Evolutionary conservation across 768 basidiomycete genomes (phyloP).

Genomic region (Suillus paluster): DNA sequence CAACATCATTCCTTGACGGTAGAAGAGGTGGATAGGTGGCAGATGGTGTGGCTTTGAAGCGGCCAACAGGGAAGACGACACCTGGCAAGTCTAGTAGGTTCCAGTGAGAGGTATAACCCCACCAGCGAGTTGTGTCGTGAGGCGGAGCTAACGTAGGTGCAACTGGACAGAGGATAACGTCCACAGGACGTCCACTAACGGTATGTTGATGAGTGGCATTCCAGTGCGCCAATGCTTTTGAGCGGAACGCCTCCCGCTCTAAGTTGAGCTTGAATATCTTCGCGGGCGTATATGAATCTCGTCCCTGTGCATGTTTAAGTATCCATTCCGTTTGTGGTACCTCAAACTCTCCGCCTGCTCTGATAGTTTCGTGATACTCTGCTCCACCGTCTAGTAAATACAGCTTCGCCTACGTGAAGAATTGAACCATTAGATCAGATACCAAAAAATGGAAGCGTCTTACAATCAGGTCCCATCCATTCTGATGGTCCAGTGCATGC

Average conservation of each 20-base stretch:
- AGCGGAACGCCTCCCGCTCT: constrained; percentile 47
- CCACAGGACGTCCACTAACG: constrained; percentile 48
- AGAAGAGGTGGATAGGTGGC: constrained; percentile 12
- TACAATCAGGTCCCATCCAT: constrained; percentile 54
- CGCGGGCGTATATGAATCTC: constrained; percentile 41
- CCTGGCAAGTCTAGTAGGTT: constrained; percentile 55
- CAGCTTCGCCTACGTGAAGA: constrained; percentile 40
- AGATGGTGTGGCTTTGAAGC: constrained; percentile 32
- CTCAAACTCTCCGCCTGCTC: constrained; percentile 35
- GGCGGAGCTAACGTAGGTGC: constrained; percentile 53
- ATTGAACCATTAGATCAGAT: constrained; percentile 11
- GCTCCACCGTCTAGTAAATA: constrained; percentile 54
- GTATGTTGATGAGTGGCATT: constrained; percentile 43
- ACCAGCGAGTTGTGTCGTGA: constrained; percentile 52
- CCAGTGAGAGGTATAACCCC: constrained; percentile 57
- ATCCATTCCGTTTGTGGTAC: constrained; percentile 52
- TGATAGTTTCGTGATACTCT: constrained; percentile 46
- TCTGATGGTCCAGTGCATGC: constrained; percentile 47
- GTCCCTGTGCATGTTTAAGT: constrained; percentile 43
- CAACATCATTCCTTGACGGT: constrained; percentile 40
- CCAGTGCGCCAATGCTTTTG: constrained; percentile 48
- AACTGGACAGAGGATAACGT: constrained; percentile 51
- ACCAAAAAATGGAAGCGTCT: constrained; percentile 20
- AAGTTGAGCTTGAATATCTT: constrained; percentile 50
- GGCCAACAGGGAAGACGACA: constrained; percentile 51